Evolutionary conservation across 129 eudicot species (phyloP).

Genomic region (Flaveria sonorensis): DNA sequence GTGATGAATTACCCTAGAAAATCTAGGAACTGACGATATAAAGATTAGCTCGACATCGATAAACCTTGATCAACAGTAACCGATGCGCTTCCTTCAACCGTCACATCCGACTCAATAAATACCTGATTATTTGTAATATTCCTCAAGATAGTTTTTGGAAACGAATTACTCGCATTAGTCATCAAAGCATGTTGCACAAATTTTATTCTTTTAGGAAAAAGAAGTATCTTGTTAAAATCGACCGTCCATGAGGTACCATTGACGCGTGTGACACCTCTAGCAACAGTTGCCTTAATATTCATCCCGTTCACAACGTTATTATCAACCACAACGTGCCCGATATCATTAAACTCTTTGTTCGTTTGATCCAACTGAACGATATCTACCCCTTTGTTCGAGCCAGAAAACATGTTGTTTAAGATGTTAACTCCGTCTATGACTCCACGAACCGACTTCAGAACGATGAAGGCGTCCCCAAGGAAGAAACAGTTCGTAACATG

Average conservation of each 20-base stretch:
- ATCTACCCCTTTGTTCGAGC: slow-evolving; percentile 53
- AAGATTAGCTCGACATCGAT: slow-evolving; percentile 23
- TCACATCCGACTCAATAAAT: slow-evolving; percentile 43
- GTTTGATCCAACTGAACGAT: slow-evolving; percentile 64
- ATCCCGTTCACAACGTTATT: slow-evolving; percentile 59
- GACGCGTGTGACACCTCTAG: slow-evolving; percentile 45
- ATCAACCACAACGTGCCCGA: slow-evolving; percentile 60
- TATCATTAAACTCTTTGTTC: slow-evolving; percentile 36
- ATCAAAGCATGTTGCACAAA: slow-evolving; percentile 60
- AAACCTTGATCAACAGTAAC: slow-evolving; percentile 67
- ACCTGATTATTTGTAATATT: slow-evolving; percentile 61
- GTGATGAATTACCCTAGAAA: too few relatives aligned
- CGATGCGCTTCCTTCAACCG: slow-evolving; percentile 50
- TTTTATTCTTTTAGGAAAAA: slow-evolving; percentile 58
- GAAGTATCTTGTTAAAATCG: slow-evolving; percentile 48
- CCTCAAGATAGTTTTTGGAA: slow-evolving; percentile 65
- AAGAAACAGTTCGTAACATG: slow-evolving; percentile 63
- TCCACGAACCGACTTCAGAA: slow-evolving; percentile 65
- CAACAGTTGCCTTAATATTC: slow-evolving; percentile 60
- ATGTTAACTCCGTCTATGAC: slow-evolving; percentile 58
- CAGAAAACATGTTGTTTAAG: slow-evolving; percentile 75
- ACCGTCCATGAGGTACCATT: slow-evolving; percentile 61
- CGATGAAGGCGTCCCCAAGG: slow-evolving; percentile 66
- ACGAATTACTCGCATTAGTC: slow-evolving; percentile 31
- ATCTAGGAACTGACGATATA: background rate